These are phyloP conservation scores for Flaveria floridana DNA, from an alignment of 140 eudicot species.

Conservation along the genomic window DNA sequence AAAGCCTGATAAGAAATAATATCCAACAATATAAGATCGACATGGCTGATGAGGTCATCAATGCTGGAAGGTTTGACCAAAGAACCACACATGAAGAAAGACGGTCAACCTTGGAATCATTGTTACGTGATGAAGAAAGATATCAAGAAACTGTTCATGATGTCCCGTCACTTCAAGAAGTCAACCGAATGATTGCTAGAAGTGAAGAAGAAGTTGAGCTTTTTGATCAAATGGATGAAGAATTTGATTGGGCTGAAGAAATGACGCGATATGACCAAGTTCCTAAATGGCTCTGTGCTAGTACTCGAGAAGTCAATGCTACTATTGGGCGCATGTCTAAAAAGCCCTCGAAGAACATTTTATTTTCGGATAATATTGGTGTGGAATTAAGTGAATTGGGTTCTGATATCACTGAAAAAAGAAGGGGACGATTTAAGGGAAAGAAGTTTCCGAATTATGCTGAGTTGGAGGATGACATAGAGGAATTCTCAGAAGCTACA, in stretches of 20 bases:
- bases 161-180: conserved; percentile 97
- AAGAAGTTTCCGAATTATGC: conserved; percentile 71
- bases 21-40: conserved; percentile 97
- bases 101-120: conserved; percentile 76
- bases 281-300: conserved; percentile 87
- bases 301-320: conserved; percentile 61
- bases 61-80: conserved; percentile 98
- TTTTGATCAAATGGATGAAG: conserved; percentile 98
- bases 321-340: conserved; percentile 60
- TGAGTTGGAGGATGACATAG: conserved; percentile 81
- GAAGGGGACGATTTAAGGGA: conserved; percentile 69
- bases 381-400: conserved; percentile 47
- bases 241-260: conserved; percentile 86
- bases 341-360: conserved; percentile 50
- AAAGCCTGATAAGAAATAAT: conserved; percentile 84
- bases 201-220: conserved; percentile 95
- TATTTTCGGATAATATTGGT: conserved; percentile 37
- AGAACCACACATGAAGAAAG: conserved; percentile 99
- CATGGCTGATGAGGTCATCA: conserved; percentile 99
- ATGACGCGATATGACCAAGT: conserved; percentile 83
- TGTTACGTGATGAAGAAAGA: conserved; percentile 94
- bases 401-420: conserved; percentile 41
- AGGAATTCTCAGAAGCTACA: conserved; percentile 70
- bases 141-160: conserved; percentile 92
- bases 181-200: conserved; percentile 95